phyloP scores from a whole-genome alignment of 495 filamentous ascomycete genomes.

The Penicillium atrosanguineum region DNA sequence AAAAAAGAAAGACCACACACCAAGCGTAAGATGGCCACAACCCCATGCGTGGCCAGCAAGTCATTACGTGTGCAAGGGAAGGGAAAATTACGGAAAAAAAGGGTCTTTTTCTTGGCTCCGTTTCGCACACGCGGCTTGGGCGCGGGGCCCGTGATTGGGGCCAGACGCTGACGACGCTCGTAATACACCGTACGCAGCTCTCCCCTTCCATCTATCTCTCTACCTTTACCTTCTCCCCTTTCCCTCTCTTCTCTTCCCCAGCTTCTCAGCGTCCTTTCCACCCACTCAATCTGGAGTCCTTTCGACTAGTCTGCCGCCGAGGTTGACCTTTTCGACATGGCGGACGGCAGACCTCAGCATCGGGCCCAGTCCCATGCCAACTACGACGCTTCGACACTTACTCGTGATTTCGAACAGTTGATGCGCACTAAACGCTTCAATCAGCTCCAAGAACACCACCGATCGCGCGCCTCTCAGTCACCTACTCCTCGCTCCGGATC shows the following conservation, averaged over 20 bases:
- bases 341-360: slow-evolving; percentile 37
- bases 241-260: slow-evolving; percentile 8
- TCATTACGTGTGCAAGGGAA: slow-evolving; percentile 24
- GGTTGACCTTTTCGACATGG: slow-evolving; percentile 35
- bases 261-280: slow-evolving; percentile 9
- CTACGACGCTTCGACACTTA: slow-evolving; percentile 51
- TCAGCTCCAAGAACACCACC: slow-evolving; percentile 62
- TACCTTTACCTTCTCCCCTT: slow-evolving; percentile 2
- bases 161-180: slow-evolving; percentile 48
- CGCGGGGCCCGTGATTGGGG: slow-evolving; percentile 44
- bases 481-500: slow-evolving; percentile 36
- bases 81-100: slow-evolving; percentile 23
- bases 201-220: slow-evolving; percentile 8
- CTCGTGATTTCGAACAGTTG: slow-evolving; percentile 70
- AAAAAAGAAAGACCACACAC: slow-evolving; percentile 1
- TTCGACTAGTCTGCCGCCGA: slow-evolving; percentile 21
- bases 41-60: slow-evolving; percentile 12
- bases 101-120: slow-evolving; percentile 25
- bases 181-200: slow-evolving; percentile 21
- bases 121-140: slow-evolving; percentile 47
- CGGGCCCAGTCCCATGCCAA: slow-evolving; percentile 25
- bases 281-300: slow-evolving; percentile 23
- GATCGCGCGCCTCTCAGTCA: slow-evolving; percentile 49
- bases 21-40: slow-evolving; percentile 5
- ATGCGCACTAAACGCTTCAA: slow-evolving; percentile 76